phyloP scores from a whole-genome alignment of 352 stramenopile species.

The Peronospora belbahrii region DNA sequence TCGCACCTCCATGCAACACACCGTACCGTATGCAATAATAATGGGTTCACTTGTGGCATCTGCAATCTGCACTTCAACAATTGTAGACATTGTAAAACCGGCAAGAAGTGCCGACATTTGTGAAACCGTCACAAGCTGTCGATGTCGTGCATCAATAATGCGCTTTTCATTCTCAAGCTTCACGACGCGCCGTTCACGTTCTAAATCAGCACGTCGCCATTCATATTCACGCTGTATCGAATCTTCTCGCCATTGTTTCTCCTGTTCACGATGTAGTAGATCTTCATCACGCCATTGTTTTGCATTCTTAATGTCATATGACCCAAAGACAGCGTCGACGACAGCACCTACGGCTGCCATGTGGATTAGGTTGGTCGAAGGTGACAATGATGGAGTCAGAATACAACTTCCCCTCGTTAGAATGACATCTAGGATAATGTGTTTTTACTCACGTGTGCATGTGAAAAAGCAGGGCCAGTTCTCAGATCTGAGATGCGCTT shows the following conservation, averaged over 20 bases:
- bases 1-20: slow-evolving; percentile 49
- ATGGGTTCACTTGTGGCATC: slow-evolving; percentile 36
- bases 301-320: slow-evolving; percentile 78
- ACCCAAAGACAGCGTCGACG: slow-evolving; percentile 70
- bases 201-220: slow-evolving; percentile 62
- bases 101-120: slow-evolving; percentile 60
- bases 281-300: slow-evolving; percentile 80
- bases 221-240: slow-evolving; percentile 54
- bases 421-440: not conserved
- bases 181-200: slow-evolving; percentile 55
- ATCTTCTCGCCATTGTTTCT: slow-evolving; percentile 77
- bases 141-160: slow-evolving; percentile 63
- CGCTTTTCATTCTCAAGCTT: slow-evolving; percentile 82
- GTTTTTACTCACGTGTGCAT: slow-evolving; percentile 2
- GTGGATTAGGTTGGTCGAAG: too few relatives aligned
- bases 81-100: slow-evolving; percentile 65
- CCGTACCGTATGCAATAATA: slow-evolving; percentile 44
- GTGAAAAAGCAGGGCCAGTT: slow-evolving; percentile 12
- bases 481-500: slow-evolving; percentile 25
- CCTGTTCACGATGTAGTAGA: slow-evolving; percentile 55
- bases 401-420: slow-evolving; percentile 7
- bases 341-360: slow-evolving; percentile 60
- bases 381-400: too few relatives aligned
- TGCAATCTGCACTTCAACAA: slow-evolving; percentile 61
- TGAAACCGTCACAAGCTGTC: slow-evolving; percentile 56